phyloP scores from a whole-genome alignment of 352 stramenopile species.

The Pythium phragmiticola region DNA sequence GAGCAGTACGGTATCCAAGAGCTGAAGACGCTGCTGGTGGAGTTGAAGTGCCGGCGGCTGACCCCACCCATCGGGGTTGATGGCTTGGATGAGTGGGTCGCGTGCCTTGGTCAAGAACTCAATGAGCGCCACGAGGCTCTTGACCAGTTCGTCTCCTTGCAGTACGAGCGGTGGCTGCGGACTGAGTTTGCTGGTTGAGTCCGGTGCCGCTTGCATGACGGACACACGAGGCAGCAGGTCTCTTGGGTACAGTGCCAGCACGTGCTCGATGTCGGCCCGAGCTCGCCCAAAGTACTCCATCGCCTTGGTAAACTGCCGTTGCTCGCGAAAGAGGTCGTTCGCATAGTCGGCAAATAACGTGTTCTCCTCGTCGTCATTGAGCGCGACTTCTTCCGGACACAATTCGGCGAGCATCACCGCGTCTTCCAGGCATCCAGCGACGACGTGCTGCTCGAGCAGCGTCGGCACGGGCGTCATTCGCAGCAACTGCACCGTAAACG shows the following conservation, averaged over 20 bases:
- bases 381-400: conserved; percentile 60
- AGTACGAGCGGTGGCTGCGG: conserved; percentile 13
- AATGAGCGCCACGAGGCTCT: conserved; percentile 54
- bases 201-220: conserved; percentile 10
- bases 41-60: conserved; percentile 9
- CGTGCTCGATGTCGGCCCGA: conserved; percentile 48
- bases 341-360: conserved; percentile 60
- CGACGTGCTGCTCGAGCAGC: conserved; percentile 47
- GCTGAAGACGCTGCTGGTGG: conserved; percentile 32
- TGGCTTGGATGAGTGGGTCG: conserved; percentile 8
- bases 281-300: conserved; percentile 67
- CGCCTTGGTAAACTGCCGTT: conserved; percentile 36
- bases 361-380: conserved; percentile 53
- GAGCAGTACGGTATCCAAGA: conserved; percentile 80
- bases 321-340: conserved; percentile 48
- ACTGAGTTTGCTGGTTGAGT: background rate
- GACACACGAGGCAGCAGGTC: conserved; percentile 64
- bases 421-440: conserved; percentile 41
- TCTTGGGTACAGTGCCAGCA: conserved; percentile 65
- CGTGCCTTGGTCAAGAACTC: conserved; percentile 48
- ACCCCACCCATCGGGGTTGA: background rate
- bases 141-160: conserved; percentile 47
- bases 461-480: conserved; percentile 54
- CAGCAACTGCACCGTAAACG: conserved; percentile 49
- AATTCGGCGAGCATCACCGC: conserved; percentile 64